These are phyloP conservation scores for Paramecium tetraurelia DNA, from an alignment of 73 alveolate genomes.

Conservation along the genomic window DNA sequence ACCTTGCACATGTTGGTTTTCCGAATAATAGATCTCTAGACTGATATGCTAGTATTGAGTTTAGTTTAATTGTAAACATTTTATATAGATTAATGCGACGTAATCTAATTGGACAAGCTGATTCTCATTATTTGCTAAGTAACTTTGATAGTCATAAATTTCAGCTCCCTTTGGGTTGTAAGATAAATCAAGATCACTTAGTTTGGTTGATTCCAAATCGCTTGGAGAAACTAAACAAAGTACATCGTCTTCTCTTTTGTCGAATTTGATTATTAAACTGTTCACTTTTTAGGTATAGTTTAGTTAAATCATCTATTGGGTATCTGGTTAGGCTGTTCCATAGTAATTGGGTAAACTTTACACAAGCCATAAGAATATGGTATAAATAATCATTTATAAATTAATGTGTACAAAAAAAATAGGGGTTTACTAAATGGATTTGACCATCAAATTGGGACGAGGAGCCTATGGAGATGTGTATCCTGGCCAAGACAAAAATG, in stretches of 20 bases:
- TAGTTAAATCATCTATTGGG: background rate
- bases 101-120: background rate
- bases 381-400: background rate
- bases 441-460: background rate
- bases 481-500: background rate
- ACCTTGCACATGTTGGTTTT: background rate
- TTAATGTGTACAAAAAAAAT: background rate
- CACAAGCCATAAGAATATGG: background rate
- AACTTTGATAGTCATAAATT: background rate
- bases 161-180: background rate
- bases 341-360: background rate
- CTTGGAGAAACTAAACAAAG: background rate
- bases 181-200: background rate
- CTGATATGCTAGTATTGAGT: background rate
- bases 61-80: background rate
- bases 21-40: background rate
- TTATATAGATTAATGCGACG: background rate
- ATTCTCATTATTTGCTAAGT: background rate
- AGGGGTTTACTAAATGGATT: background rate
- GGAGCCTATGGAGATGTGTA: constrained; percentile 53
- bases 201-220: background rate
- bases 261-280: background rate
- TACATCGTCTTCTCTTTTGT: background rate
- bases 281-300: background rate
- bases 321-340: background rate